Conservation (phyloP, 345 rosid species). For the Brassica incana region DNA sequence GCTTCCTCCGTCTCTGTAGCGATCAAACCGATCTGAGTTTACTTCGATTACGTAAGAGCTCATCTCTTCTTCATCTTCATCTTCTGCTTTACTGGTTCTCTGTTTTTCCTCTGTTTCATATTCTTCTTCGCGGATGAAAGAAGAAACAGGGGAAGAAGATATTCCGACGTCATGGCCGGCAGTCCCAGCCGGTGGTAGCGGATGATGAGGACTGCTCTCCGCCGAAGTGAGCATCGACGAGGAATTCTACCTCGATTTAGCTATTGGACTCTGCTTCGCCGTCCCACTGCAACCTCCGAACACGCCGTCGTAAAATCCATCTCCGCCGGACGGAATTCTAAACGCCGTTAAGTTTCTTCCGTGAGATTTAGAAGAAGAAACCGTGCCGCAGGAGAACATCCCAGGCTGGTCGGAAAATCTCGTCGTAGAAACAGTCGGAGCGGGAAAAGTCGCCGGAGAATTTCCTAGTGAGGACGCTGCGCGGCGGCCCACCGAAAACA, state of each 20-base stretch:
- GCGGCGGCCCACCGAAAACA: constrained; percentile 92
- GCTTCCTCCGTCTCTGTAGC: constrained; percentile 56
- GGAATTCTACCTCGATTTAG: constrained; percentile 58
- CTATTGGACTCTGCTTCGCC: constrained; percentile 38
- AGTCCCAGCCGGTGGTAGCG: constrained; percentile 32
- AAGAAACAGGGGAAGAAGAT: constrained; percentile 74
- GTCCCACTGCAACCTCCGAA: constrained; percentile 47
- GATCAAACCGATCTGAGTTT: constrained; percentile 63
- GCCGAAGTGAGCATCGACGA: constrained; percentile 79
- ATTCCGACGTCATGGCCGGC: constrained; percentile 64
- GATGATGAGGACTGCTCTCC: constrained; percentile 75
- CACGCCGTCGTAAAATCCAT: constrained; percentile 64
- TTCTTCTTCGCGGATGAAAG: constrained; percentile 40
- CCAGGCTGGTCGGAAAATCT: constrained; percentile 62
- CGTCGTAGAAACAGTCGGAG: constrained; percentile 61
- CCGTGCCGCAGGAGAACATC: background rate
- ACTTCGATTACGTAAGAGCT: constrained; percentile 89
- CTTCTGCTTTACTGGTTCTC: constrained; percentile 34
- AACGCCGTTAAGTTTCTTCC: constrained; percentile 68
- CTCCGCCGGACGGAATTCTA: constrained; percentile 58
- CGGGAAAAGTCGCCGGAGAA: constrained; percentile 58
- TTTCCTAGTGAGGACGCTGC: constrained; percentile 59
- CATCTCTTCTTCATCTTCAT: constrained; percentile 60
- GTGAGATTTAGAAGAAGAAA: constrained; percentile 38
- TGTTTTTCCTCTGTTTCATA: constrained; percentile 43